Conservation (phyloP, 164 flowering plant genomes). For the Brasenia schreberi region DNA sequence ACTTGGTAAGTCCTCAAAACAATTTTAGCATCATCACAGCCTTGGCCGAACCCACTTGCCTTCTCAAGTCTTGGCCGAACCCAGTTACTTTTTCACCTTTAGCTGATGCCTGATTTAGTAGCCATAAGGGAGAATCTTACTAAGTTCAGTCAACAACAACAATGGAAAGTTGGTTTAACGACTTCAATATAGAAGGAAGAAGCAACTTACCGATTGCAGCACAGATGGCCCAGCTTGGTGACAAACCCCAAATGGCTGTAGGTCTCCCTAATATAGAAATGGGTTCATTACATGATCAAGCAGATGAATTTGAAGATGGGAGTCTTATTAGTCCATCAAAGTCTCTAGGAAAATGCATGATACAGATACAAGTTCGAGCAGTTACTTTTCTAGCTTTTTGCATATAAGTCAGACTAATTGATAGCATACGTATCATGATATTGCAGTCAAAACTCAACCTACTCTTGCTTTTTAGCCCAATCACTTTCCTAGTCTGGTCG, state of each 20-base stretch:
- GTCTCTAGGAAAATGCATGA: slow-evolving; percentile 14
- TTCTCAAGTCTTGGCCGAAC: too few species aligned
- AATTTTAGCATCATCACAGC: too few species aligned
- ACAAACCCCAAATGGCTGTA: slow-evolving; percentile 11
- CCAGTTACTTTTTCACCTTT: too few species aligned
- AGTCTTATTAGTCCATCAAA: slow-evolving; percentile 24
- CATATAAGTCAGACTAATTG: slow-evolving; percentile 7
- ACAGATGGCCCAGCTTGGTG: slow-evolving; percentile 16
- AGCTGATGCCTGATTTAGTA: too few species aligned
- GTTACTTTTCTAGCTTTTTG: slow-evolving; percentile 10
- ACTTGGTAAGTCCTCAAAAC: too few species aligned
- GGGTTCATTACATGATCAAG: slow-evolving; percentile 25
- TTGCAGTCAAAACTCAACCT: slow-evolving; percentile 50
- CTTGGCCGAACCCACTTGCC: too few species aligned
- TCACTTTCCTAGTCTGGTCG: slow-evolving; percentile 10
- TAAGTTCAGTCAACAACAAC: too few species aligned
- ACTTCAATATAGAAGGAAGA: too few species aligned
- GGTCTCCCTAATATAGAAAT: slow-evolving; percentile 26
- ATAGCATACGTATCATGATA: slow-evolving; percentile 42
- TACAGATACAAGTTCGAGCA: slow-evolving; percentile 8
- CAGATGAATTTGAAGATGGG: slow-evolving; percentile 37
- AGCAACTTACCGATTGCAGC: background rate
- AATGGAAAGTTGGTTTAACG: too few species aligned
- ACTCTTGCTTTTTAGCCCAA: slow-evolving; percentile 47
- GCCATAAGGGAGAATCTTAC: too few species aligned